Evolutionary conservation across 2,329 filamentous ascomycete species (phyloP).

Genomic region (Orbilia ellipsospora): DNA sequence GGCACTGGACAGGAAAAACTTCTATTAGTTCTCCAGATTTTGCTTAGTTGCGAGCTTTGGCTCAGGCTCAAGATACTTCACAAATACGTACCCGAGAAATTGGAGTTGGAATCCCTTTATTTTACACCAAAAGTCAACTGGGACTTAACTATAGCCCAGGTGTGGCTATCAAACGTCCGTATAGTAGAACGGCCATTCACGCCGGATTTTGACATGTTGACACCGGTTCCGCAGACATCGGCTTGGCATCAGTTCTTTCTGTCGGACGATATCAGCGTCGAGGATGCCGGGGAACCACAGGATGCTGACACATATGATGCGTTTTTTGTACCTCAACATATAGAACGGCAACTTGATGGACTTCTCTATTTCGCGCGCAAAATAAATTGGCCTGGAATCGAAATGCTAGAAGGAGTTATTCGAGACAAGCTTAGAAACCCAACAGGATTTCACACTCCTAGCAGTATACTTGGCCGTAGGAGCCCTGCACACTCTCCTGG

Average conservation of each 20-base stretch:
- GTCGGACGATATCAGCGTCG: conserved; percentile 57
- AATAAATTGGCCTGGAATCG: conserved; percentile 72
- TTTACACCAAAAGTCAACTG: conserved; percentile 73
- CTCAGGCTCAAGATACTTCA: conserved; percentile 68
- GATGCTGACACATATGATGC: conserved; percentile 56
- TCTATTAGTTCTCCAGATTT: conserved; percentile 74
- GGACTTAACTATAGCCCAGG: conserved; percentile 73
- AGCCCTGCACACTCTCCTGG: conserved; percentile 59
- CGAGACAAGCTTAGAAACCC: conserved; percentile 63
- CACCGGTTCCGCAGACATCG: conserved; percentile 59
- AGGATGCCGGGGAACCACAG: conserved; percentile 42
- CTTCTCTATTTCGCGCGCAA: conserved; percentile 73
- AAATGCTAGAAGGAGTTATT: conserved; percentile 66
- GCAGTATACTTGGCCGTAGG: conserved; percentile 56
- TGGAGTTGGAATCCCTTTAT: conserved; percentile 67
- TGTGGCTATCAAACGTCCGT: conserved; percentile 76
- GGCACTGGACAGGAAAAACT: conserved; percentile 73
- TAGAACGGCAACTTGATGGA: conserved; percentile 71
- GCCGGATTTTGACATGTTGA: conserved; percentile 40
- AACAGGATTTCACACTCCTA: conserved; percentile 55
- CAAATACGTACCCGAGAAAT: conserved; percentile 70
- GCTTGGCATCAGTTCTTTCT: conserved; percentile 47
- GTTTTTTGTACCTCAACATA: conserved; percentile 65
- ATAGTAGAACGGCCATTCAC: conserved; percentile 65
- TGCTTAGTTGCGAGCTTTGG: conserved; percentile 74